Evolutionary conservation across 345 rosid genomes (phyloP).

Genomic region (Punica granatum): DNA sequence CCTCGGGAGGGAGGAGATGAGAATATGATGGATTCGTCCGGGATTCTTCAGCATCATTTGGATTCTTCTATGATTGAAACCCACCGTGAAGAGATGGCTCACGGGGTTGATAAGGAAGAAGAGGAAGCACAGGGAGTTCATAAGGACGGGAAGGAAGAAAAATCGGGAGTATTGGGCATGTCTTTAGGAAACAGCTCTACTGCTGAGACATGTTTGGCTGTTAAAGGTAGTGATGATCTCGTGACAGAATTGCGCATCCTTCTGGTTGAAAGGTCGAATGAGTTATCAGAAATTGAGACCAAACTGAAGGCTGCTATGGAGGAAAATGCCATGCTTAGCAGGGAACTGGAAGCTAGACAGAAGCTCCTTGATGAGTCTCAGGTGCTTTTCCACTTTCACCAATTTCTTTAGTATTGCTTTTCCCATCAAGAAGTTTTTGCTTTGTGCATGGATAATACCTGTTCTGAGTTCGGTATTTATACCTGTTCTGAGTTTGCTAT

Average conservation of each 20-base stretch:
- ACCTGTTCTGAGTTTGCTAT: no score
- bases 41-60: constrained; percentile 53
- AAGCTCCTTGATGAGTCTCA: constrained; percentile 95
- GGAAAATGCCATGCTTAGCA: constrained; percentile 54
- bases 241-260: constrained; percentile 46
- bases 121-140: neutral
- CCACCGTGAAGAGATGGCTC: constrained; percentile 45
- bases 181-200: constrained; percentile 77
- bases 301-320: constrained; percentile 65
- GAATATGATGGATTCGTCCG: constrained; percentile 90
- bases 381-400: constrained; percentile 30
- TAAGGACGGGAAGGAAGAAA: constrained; percentile 37
- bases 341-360: constrained; percentile 66
- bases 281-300: constrained; percentile 52
- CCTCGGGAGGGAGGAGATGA: constrained; percentile 88
- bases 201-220: constrained; percentile 50
- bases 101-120: constrained; percentile 42
- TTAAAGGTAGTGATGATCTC: constrained; percentile 29
- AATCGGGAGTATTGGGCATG: constrained; percentile 47
- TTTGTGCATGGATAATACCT: neutral
- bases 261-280: constrained; percentile 54
- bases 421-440: neutral
- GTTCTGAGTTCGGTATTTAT: neutral
- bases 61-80: constrained; percentile 87
- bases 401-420: neutral